Evolutionary conservation across 805 yeast species (phyloP).

Genomic region (Candida boleticola): DNA sequence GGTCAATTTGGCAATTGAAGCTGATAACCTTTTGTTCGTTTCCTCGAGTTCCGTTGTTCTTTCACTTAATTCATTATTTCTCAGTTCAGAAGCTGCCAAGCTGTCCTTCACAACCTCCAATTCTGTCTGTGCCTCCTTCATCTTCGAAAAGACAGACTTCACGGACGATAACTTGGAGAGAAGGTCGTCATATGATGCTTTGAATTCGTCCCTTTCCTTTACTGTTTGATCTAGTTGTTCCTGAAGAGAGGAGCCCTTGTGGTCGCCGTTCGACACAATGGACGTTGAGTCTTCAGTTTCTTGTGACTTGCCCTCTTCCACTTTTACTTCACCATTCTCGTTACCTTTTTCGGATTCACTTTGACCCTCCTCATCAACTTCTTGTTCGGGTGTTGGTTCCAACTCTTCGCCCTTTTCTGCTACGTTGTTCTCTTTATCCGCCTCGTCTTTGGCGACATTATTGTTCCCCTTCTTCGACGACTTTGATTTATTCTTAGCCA

Average conservation of each 20-base stretch:
- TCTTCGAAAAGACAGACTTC: constrained; percentile 69
- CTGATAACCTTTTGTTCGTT: neutral
- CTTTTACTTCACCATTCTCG: neutral
- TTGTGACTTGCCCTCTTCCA: neutral
- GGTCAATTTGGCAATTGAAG: constrained; percentile 17
- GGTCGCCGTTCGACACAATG: too few species aligned
- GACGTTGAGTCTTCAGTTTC: too few species aligned
- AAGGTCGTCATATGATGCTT: constrained; percentile 59
- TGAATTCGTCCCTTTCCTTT: constrained; percentile 55
- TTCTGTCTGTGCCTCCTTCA: constrained; percentile 68
- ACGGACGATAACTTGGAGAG: constrained; percentile 65
- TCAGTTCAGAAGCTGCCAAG: constrained; percentile 32
- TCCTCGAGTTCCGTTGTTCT: constrained; percentile 6
- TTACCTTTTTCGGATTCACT: neutral
- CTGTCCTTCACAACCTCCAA: constrained; percentile 52
- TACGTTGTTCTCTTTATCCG: constrained; percentile 1
- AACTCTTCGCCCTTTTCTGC: constrained; percentile 3
- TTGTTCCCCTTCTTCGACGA: constrained; percentile 4
- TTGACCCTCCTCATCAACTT: constrained; percentile 6
- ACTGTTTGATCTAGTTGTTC: constrained; percentile 32
- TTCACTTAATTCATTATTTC: constrained; percentile 14
- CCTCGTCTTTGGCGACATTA: neutral
- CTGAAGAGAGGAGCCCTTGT: constrained; percentile 10
- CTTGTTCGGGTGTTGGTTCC: neutral
- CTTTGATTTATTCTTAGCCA: constrained; percentile 20